Percentiles rank a stretch among this genome's conserved stretches.
phyloP scores from a whole-genome alignment of 1,284 basidiomycete species.

The Moesziomyces sp. region DNA sequence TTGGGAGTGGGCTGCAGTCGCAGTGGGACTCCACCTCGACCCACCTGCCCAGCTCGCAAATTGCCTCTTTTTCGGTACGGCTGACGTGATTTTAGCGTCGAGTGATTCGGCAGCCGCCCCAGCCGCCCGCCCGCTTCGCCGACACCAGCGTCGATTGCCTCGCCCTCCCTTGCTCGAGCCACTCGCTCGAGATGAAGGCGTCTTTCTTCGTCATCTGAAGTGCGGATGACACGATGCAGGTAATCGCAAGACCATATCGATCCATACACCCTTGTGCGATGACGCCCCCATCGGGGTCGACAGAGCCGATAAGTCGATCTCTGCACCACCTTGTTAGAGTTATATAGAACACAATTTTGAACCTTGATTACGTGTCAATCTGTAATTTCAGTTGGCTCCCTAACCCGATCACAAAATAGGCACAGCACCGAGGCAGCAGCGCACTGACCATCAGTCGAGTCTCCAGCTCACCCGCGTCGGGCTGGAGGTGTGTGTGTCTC shows the following conservation, averaged over 20 bases:
- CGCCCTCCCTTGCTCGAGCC: too few species aligned
- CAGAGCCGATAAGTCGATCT: too few species aligned
- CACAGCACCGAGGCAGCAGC: conserved; percentile 8
- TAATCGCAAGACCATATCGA: too few species aligned
- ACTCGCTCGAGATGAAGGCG: not conserved
- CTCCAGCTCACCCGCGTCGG: conserved; percentile 15
- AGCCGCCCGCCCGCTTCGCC: too few species aligned
- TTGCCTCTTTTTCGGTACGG: conserved; percentile 29
- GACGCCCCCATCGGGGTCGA: not conserved
- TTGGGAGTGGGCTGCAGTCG: too few species aligned
- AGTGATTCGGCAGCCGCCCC: too few species aligned
- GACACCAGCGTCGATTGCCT: not conserved
- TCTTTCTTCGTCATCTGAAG: not conserved
- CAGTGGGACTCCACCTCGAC: too few species aligned
- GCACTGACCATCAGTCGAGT: conserved; percentile 35
- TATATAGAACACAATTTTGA: not conserved
- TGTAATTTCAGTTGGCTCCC: conserved; percentile 8
- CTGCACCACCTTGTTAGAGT: too few species aligned
- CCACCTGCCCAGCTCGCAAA: not conserved
- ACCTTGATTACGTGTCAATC: conserved; percentile 12
- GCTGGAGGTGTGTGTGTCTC: not conserved
- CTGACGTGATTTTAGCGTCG: conserved; percentile 39
- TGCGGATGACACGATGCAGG: too few species aligned
- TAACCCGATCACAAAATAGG: conserved; percentile 29
- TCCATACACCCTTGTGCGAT: too few species aligned